Percentiles rank a stretch among this genome's conserved stretches.
Conservation (phyloP, 176 grass and related monocot genomes). For the Lolium perenne region DNA sequence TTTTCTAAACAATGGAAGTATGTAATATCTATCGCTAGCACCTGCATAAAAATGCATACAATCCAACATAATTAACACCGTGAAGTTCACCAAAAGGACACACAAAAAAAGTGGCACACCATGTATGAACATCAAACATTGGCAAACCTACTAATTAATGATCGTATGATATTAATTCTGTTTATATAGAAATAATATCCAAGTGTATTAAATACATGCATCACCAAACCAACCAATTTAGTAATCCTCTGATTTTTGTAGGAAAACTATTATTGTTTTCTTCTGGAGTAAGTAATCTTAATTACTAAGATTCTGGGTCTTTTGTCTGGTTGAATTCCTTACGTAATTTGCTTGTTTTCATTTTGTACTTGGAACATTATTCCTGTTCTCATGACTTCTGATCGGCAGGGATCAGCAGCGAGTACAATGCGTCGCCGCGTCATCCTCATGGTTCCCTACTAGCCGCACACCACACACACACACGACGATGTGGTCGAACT, state of each 20-base stretch:
- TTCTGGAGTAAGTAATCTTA: too few relatives aligned
- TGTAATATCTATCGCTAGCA: background rate
- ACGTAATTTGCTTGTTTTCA: background rate
- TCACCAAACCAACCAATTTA: too few relatives aligned
- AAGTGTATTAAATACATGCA: too few relatives aligned
- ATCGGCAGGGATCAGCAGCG: background rate
- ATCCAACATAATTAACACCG: background rate
- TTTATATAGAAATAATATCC: background rate
- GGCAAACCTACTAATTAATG: background rate
- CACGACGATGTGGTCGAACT: constrained; percentile 4
- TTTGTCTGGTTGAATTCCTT: too few relatives aligned
- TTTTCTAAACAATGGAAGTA: too few relatives aligned
- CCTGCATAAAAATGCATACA: background rate
- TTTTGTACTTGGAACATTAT: constrained; percentile 30
- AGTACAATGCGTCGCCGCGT: background rate
- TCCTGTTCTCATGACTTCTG: background rate
- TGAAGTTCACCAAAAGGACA: background rate
- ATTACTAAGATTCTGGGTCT: too few relatives aligned
- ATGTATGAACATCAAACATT: background rate
- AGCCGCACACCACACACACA: background rate
- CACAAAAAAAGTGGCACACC: background rate
- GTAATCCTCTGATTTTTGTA: too few relatives aligned
- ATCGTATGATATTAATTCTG: background rate
- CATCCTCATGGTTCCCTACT: background rate
- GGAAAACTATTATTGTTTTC: too few relatives aligned